Base-by-base conservation (phyloP, 1,284 basidiomycete species). In the Puccinia horiana region DNA sequence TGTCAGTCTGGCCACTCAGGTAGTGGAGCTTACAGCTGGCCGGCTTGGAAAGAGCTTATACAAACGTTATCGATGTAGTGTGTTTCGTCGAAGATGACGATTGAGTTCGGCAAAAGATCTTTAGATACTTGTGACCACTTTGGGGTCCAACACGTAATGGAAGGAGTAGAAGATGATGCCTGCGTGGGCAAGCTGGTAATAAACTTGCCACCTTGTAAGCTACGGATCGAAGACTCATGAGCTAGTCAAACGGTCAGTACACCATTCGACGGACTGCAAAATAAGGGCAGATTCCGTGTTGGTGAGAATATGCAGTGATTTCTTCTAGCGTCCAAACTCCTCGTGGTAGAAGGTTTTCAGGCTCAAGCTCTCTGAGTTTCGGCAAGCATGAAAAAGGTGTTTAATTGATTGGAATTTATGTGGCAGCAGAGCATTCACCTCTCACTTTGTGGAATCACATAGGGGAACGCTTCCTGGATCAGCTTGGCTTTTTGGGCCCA, bases 41-140 rank as follows among this genome's bases (percentile, higher is more conserved):
- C n/a, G n/a, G n/a, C n/a, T n/a, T n/a, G n/a, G n/a, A n/a, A n/a
- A n/a, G n/a, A n/a, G n/a, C n/a, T n/a, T n/a, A 99, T 97, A 88
- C 97, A 99, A 76, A 99, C 97, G 87, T 99, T 99, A 87, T 99
- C 95, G 82, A 99, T 99, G 87, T 99, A 99, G 88, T 99, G 97
- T 9, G 97, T 97, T 87, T 99, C 97, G 86, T 99, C 97, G 85
- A 99, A 99, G 0, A 99, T 96, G 67, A 99, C 96, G 82, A 99
- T 99, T 63, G 95, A 92, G 86, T 99, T 97, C 85, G 98, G 98
- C 44, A 93, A 94, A 88, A 99, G 90, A 87, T 99, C 96, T 86
- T 95, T 96, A 8, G 96, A 98, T 18, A 99, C 97, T 88, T 98
- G 99, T 96, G 0, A 97, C 97, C 56, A 99, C 95, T 88, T 99